Evolutionary conservation across 78 protist genomes (phyloP).

Genomic region (Dictyostelium intermedium): DNA sequence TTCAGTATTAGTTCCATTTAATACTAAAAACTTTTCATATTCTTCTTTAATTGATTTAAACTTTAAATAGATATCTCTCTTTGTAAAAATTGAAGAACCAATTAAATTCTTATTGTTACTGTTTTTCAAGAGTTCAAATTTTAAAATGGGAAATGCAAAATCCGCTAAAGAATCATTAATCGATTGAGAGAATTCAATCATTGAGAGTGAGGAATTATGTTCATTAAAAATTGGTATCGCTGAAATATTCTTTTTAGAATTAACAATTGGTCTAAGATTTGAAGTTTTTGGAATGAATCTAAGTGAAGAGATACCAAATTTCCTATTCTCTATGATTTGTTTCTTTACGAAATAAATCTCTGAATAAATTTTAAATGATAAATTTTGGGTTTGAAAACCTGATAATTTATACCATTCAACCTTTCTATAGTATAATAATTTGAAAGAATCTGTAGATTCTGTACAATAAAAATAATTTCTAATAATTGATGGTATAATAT

Average conservation of each 20-base stretch:
- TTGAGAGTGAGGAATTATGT: background rate
- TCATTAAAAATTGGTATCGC: background rate
- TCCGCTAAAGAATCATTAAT: background rate
- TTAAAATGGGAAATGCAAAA: constrained; percentile 19
- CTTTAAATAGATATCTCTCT: background rate
- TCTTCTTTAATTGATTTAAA: background rate
- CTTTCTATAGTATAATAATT: background rate
- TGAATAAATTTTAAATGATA: background rate
- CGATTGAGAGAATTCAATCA: background rate
- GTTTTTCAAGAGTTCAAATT: background rate
- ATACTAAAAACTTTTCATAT: background rate
- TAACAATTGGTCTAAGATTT: background rate
- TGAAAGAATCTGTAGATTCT: background rate
- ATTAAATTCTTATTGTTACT: background rate
- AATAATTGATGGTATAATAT: background rate
- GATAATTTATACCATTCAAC: background rate
- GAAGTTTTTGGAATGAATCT: constrained; percentile 5
- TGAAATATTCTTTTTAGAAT: background rate
- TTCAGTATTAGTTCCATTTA: background rate
- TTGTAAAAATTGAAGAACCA: constrained; percentile 4
- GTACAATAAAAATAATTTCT: constrained; percentile 20
- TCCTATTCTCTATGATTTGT: background rate
- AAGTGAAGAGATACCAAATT: background rate
- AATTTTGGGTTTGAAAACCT: background rate
- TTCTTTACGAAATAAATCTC: background rate